phyloP scores from a whole-genome alignment of 352 stramenopile genomes.

The Stephanocyclus meneghinianus region DNA sequence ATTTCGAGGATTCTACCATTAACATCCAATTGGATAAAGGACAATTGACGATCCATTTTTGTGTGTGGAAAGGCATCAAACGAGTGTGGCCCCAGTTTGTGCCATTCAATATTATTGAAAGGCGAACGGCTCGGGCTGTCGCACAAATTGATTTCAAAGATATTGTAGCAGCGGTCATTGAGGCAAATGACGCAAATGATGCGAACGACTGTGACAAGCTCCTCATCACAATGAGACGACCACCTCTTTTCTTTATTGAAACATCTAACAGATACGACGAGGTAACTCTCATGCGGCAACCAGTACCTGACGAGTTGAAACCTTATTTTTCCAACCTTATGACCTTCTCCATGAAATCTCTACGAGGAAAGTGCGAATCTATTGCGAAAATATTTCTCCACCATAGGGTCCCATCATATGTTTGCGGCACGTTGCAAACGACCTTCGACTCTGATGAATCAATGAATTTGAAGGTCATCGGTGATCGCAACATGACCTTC shows the following conservation, averaged over 20 bases:
- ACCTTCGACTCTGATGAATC: background rate
- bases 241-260: slow-evolving; percentile 3
- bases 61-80: background rate
- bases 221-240: background rate
- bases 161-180: slow-evolving; percentile 4
- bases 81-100: background rate
- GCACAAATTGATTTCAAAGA: slow-evolving; percentile 12
- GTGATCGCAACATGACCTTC: background rate
- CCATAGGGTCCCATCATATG: background rate
- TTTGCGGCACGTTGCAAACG: background rate
- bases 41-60: slow-evolving; percentile 1
- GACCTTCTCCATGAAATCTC: background rate
- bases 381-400: background rate
- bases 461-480: background rate
- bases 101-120: background rate
- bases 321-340: slow-evolving; percentile 1
- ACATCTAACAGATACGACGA: background rate
- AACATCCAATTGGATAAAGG: background rate
- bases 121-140: background rate
- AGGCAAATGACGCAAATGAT: background rate
- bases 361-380: background rate
- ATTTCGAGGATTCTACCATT: background rate
- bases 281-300: background rate
- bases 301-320: slow-evolving; percentile 2
- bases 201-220: background rate